Evolutionary conservation across 2,329 filamentous ascomycete species (phyloP), one percentile per base, ranked within the genome.

Genomic region (Colletotrichum lupini): DNA sequence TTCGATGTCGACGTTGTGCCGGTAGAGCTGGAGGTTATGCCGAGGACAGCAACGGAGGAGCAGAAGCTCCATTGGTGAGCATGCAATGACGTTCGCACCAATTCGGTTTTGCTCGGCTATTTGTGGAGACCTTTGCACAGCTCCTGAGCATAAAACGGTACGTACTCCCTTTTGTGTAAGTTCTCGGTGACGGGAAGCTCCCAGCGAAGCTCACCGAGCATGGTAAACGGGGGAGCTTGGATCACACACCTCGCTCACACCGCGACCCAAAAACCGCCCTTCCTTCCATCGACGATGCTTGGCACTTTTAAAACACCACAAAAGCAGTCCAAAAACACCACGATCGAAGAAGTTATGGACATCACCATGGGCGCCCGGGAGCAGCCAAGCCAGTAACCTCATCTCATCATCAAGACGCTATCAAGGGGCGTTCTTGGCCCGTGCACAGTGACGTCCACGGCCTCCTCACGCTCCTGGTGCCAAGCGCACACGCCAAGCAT

Each of bases 361-460:
- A 65, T 24, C 52, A 46, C 2, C 32, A 7, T 8, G 32, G 9
- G n/a, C 6, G 32, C 59, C 67, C 37, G 67, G 22, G 61, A 71
- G 49, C 67, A 73, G 49, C 14, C 71, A 35, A 62, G 60, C 32
- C 24, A 14, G 30, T n/a, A 61, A n/a, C 16, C 42, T 37, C 59
- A 57, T 60, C 35, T 32, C 12, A 37, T n/a, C 52, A 12, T 46
- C 46, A 57, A 42, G 49, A 67, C 55, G 8, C 52, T 30, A 24
- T 5, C 59, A 69, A 56, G 55, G 70, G 67, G 60, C 67, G 46
- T 1, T 46, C 6, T 5, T 61, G 71, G 71, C 49, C 61, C 60
- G 71, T 73, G 71, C 71, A 61, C 49, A 71, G 67, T 73, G 71
- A 73, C 71, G 71, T 72, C 42, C 66, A 49, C 22, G 66, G 59